Evolutionary conservation across 192 early-diverging fungal genomes (phyloP).

Genomic region (Thoreauomyces humboldtii): DNA sequence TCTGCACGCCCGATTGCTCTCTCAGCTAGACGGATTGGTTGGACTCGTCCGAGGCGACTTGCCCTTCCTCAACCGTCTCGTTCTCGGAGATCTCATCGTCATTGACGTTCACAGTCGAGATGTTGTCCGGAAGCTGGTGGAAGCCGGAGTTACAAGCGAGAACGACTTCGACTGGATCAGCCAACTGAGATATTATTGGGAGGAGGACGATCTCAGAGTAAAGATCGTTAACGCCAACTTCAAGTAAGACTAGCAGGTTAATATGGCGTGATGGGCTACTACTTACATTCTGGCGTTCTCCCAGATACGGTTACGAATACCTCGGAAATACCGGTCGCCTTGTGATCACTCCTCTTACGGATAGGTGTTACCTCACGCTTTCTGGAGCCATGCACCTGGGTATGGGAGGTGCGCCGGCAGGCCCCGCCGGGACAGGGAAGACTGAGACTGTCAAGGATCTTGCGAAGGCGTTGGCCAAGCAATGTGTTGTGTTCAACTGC

Average conservation of each 20-base stretch:
- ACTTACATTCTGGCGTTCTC: not conserved
- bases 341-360: conserved; percentile 60
- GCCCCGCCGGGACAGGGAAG: conserved; percentile 61
- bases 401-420: conserved; percentile 63
- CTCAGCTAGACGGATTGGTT: conserved; percentile 56
- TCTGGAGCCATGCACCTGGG: conserved; percentile 62
- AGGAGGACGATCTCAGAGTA: conserved; percentile 57
- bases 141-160: conserved; percentile 44
- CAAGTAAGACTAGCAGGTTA: conserved; percentile 30
- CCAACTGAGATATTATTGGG: conserved; percentile 63
- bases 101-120: conserved; percentile 62
- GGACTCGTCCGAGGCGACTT: conserved; percentile 55
- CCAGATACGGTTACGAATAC: conserved; percentile 54
- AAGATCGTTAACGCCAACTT: conserved; percentile 66
- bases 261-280: too few relatives aligned
- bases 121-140: conserved; percentile 57
- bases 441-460: conserved; percentile 63
- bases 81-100: conserved; percentile 60
- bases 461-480: conserved; percentile 60
- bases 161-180: conserved; percentile 68
- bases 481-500: conserved; percentile 66
- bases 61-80: conserved; percentile 49
- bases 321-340: conserved; percentile 59
- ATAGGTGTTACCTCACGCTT: conserved; percentile 58
- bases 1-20: conserved; percentile 37